Conservation (phyloP, 2,329 filamentous ascomycete species). For the Aureobasidium sp. region DNA sequence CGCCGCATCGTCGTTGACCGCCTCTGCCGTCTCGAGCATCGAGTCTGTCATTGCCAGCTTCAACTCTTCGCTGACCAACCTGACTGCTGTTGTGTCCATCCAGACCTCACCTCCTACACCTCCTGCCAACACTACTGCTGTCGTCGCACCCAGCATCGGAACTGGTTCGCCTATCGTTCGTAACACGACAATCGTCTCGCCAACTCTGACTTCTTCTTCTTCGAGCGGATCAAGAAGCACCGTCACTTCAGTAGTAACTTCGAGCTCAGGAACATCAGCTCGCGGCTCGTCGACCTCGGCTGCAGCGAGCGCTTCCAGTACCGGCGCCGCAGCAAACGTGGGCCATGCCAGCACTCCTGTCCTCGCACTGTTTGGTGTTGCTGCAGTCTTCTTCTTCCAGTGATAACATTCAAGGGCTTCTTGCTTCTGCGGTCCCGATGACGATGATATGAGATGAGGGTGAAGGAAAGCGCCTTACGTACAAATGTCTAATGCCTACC, state of each 20-base stretch:
- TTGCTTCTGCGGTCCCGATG: background rate
- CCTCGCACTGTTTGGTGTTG: conserved; percentile 35
- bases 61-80: conserved; percentile 18
- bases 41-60: conserved; percentile 18
- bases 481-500: conserved; percentile 10
- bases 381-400: conserved; percentile 33
- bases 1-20: conserved; percentile 4
- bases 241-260: conserved; percentile 19
- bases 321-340: conserved; percentile 17
- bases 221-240: conserved; percentile 19
- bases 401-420: background rate
- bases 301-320: background rate
- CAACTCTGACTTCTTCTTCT: conserved; percentile 19
- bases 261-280: conserved; percentile 4
- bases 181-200: conserved; percentile 26
- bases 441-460: background rate
- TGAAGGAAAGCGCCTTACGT: background rate
- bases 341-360: conserved; percentile 31
- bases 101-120: conserved; percentile 12
- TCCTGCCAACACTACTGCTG: conserved; percentile 19
- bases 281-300: conserved; percentile 19
- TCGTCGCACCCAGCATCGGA: conserved; percentile 18
- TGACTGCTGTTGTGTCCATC: conserved; percentile 14
- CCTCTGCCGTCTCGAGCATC: conserved; percentile 17
- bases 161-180: conserved; percentile 23